These are phyloP conservation scores for Fraxinus americana DNA, from an alignment of 257 asterid species.

Conservation along the genomic window DNA sequence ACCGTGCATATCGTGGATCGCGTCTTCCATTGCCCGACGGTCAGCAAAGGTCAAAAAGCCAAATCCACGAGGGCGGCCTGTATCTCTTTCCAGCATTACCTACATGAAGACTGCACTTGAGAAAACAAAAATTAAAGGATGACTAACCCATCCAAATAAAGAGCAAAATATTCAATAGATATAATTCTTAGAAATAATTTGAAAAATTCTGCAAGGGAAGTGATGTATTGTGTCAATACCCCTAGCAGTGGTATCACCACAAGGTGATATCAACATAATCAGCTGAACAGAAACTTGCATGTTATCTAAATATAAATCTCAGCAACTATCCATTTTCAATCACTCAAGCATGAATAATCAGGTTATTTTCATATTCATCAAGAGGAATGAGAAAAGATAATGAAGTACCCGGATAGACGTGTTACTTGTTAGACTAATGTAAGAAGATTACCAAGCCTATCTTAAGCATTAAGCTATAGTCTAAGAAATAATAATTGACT, in stretches of 20 bases:
- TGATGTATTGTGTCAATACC: neutral
- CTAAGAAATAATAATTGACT: neutral
- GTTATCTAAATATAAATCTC: neutral
- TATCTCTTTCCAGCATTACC: conserved; percentile 94
- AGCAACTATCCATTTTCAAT: neutral
- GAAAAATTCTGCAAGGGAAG: neutral
- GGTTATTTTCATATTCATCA: neutral
- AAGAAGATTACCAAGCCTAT: no score
- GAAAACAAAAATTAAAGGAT: neutral
- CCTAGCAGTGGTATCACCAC: neutral
- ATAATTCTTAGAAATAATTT: neutral
- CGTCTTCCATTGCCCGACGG: conserved; percentile 89
- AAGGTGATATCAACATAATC: neutral
- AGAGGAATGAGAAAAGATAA: neutral
- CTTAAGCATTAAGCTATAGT: no score
- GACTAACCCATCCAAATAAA: neutral
- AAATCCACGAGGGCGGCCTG: conserved; percentile 99
- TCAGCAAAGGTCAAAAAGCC: conserved; percentile 95
- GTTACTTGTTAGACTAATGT: no score
- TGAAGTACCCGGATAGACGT: neutral
- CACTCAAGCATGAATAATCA: neutral
- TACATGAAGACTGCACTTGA: conserved; percentile 27
- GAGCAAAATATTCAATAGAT: neutral
- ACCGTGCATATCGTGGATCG: conserved; percentile 94
- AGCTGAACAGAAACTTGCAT: neutral